phyloP scores from a whole-genome alignment of 2,329 filamentous ascomycete genomes.

The Hirsutella thompsonii region DNA sequence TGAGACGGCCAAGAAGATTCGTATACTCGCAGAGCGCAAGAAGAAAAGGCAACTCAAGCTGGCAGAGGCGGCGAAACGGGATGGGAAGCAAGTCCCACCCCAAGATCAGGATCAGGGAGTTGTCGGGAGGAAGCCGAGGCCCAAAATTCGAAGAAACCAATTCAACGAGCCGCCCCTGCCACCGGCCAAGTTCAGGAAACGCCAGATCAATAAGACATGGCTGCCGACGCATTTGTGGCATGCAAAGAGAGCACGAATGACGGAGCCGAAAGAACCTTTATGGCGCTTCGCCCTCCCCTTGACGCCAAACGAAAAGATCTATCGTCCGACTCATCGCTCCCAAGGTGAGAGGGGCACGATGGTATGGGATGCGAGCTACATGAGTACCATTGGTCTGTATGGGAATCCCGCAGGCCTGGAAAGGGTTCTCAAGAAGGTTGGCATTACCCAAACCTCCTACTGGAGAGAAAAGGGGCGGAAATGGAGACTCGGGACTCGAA shows the following conservation, averaged over 20 bases:
- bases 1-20: conserved; percentile 62
- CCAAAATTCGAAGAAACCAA: conserved; percentile 58
- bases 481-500: conserved; percentile 48
- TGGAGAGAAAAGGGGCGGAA: conserved; percentile 54
- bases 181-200: conserved; percentile 63
- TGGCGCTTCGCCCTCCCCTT: conserved; percentile 85
- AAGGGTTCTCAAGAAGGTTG: conserved; percentile 52
- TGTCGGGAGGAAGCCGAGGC: conserved; percentile 25
- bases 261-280: conserved; percentile 60
- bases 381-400: conserved; percentile 70
- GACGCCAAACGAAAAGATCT: conserved; percentile 80
- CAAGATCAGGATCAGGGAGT: conserved; percentile 5
- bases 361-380: conserved; percentile 90
- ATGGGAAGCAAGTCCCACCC: conserved; percentile 2
- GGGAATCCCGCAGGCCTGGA: conserved; percentile 53
- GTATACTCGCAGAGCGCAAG: conserved; percentile 46
- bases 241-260: conserved; percentile 85
- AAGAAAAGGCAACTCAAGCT: conserved; percentile 26
- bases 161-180: conserved; percentile 46
- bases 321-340: conserved; percentile 74
- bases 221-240: conserved; percentile 91
- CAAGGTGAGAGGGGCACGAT: conserved; percentile 63
- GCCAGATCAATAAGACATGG: conserved; percentile 84
- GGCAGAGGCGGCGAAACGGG: conserved; percentile 5
- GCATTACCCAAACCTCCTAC: conserved; percentile 43